Evolutionary conservation across 768 basidiomycete species (phyloP), one percentile per base, ranked within the genome.

Genomic region (Pleurotus platypus): DNA sequence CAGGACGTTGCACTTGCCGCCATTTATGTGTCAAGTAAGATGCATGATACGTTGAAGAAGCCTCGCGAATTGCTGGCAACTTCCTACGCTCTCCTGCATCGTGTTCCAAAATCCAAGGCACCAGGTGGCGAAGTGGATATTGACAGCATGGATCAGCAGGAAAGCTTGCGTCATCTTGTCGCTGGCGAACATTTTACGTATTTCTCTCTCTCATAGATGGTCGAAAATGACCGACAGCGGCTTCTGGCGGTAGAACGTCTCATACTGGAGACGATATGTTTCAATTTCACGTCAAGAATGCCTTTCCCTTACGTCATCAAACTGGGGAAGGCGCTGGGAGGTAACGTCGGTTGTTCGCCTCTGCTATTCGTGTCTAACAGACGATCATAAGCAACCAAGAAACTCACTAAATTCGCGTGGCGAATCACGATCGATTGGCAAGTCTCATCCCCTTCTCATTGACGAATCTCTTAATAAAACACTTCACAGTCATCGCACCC

Each of bases 21-120:
- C 0, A 75, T 98, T 4, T 97, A 93, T 71, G 94, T 98, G 12
- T 94, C 96, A 0, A 90, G 92, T 1, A 99, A 99, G 72, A 90
- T 98, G 81, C 94, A 98, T 63, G 97, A 99, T 72, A 98, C 97
- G 1, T 82, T 98, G 60, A 99, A 99, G 77, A 98, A 98, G 70
- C 93, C 96, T 0, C 85, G 93, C 15, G 97, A 99, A 60, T 85
- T 99, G 59, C 82, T 97, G 27, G 87, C 94, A 61, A 83, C 87
- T 15, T 84, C 91, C 0, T 97, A 96, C 70, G 83, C 88, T n/a
- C 80, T 96, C 40, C 85, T 68, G 94, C 95, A 97, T 55, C 75
- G 91, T n/a, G 86, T 90, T 24, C 87, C 86, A 24, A 94, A 91
- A 69, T 90, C 90, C 12, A 90, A 90, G 68, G 58, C 55, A 37